Base-by-base conservation (phyloP, 2,329 filamentous ascomycete genomes). In the Aspergillus floridensis region DNA sequence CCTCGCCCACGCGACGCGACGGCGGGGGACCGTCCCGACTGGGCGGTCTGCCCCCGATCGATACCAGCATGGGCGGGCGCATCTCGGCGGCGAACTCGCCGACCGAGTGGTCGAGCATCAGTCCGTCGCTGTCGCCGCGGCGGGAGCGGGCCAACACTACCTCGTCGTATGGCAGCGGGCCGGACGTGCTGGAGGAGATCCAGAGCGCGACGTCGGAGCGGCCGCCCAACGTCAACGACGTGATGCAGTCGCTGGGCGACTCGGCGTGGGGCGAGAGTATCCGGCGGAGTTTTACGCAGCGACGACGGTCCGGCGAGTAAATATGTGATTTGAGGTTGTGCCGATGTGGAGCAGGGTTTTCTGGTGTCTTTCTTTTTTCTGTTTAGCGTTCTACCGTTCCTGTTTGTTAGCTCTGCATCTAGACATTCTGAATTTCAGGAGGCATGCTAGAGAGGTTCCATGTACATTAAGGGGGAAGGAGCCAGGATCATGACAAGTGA, bases 191-290 rank as follows among this genome's bases (percentile, higher is more conserved):
- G 22, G 61, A 62, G 14, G 64, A 61, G 29, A 57, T 63, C 5
- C 52, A 62, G 31, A 92, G 89, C 74, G 81, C 83, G 5, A 88
- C 93, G 59, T n/a, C 38, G 38, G 38, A 44, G 38, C 38, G 38
- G 38, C 38, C 38, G 38, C 38, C 38, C 16, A 91, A 86, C 69
- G 87, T 88, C 53, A 85, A 88, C 51, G 89, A 92, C 68, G 90
- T 96, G 66, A 86, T 93, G 74, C 87, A 92, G 66, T 90, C 95
- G 71, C 83, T 98, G 57, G 91, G 95, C 69, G 90, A 93, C 70
- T 95, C 91, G 19, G 88, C 90, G 16, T 98, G 93, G 93, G 91
- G 93, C 54, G 91, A 96, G 77, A 96, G 91, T 80, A 92, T 97
- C 65, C 84, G 92, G 64, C 84, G 92, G 63, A 96, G 92, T 77